Conservation (phyloP, 192 early-diverging fungal species). For the Entrophospora sp. region DNA sequence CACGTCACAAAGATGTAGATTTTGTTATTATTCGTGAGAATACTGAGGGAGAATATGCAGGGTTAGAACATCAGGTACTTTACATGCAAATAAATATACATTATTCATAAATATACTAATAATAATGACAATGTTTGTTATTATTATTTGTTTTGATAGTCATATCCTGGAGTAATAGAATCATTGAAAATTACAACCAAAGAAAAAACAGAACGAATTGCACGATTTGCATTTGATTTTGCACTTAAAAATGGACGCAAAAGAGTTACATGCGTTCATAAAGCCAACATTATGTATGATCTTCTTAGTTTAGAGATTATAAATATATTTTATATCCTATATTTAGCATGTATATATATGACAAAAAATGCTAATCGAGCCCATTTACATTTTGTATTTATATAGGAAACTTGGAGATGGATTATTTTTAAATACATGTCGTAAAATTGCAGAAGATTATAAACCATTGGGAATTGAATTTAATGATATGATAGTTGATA, state of each 20-base stretch:
- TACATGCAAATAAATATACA: background rate
- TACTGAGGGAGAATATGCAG: slow-evolving; percentile 99
- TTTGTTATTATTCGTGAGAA: slow-evolving; percentile 99
- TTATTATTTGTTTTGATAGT: slow-evolving; percentile 35
- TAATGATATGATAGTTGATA: slow-evolving; percentile 99
- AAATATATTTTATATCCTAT: no score
- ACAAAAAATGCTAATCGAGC: no score
- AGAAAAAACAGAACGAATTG: slow-evolving; percentile 98
- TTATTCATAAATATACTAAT: background rate
- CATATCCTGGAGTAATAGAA: slow-evolving; percentile 96
- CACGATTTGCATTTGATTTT: slow-evolving; percentile 97
- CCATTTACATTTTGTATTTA: slow-evolving; percentile 1
- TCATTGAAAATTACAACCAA: slow-evolving; percentile 96
- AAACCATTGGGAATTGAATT: slow-evolving; percentile 80
- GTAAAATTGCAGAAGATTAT: slow-evolving; percentile 82
- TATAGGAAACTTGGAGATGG: slow-evolving; percentile 92
- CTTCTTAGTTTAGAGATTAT: background rate
- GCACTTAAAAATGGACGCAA: slow-evolving; percentile 95
- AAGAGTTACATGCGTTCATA: slow-evolving; percentile 98
- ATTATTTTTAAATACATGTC: slow-evolving; percentile 94
- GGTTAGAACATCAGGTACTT: slow-evolving; percentile 84
- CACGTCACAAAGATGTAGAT: slow-evolving; percentile 90
- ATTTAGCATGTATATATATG: no score
- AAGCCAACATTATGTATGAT: slow-evolving; percentile 97
- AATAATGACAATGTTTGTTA: background rate